phyloP scores from a whole-genome alignment of 75 land plant genomes.

The Cupressus sempervirens region DNA sequence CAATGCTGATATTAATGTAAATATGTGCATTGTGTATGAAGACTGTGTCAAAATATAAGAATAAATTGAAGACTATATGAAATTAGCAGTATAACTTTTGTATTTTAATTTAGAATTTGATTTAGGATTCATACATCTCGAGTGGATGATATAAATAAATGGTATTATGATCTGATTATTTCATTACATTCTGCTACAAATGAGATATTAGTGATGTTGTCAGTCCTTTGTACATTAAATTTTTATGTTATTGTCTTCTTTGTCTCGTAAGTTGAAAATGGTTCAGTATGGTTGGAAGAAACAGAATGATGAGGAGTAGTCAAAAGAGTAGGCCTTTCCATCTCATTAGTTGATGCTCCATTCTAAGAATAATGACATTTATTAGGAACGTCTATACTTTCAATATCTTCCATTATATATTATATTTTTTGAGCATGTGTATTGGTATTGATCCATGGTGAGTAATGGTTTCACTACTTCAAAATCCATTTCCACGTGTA shows the following conservation, averaged over 20 bases:
- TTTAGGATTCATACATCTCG: not conserved
- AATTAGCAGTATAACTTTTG: too few species aligned
- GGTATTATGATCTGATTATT: not conserved
- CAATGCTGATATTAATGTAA: too few species aligned
- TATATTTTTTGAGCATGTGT: constrained; percentile 2
- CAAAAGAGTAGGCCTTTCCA: not conserved
- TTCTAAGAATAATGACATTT: not conserved
- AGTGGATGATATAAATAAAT: not conserved
- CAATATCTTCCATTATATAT: constrained; percentile 6
- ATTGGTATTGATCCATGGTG: not conserved
- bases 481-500: not conserved
- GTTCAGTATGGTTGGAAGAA: not conserved
- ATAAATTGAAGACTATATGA: too few species aligned
- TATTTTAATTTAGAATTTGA: not conserved
- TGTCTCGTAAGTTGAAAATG: not conserved
- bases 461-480: not conserved
- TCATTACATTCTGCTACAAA: not conserved
- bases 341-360: not conserved
- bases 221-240: too few species aligned
- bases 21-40: too few species aligned
- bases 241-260: not conserved
- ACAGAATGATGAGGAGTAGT: not conserved
- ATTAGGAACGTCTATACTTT: not conserved
- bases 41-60: too few species aligned
- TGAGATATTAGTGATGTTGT: not conserved